A percentile compares a stretch with the other conserved stretches of the same genome.
Conservation (phyloP, 1,284 basidiomycete species). For the Tilletia walkeri region DNA sequence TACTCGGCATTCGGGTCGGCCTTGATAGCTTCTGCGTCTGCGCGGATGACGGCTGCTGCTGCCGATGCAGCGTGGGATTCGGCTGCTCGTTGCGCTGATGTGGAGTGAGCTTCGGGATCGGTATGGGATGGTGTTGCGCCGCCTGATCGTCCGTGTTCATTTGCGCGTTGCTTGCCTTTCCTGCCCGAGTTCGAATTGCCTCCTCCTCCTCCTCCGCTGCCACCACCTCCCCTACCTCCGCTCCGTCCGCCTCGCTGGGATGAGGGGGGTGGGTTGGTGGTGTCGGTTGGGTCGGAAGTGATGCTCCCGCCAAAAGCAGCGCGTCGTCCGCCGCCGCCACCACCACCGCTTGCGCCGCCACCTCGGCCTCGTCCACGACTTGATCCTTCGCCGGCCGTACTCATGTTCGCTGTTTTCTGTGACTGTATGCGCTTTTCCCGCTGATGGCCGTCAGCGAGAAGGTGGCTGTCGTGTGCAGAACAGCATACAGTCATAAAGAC, state of each 20-base stretch:
- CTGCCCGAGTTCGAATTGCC: background rate
- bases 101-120: background rate
- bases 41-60: background rate
- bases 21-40: constrained; percentile 57
- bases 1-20: constrained; percentile 54
- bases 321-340: background rate
- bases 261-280: background rate
- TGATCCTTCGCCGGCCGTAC: background rate
- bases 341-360: background rate
- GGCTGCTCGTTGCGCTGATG: background rate
- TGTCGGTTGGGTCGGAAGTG: background rate
- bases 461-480: too few relatives aligned
- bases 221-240: background rate
- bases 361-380: background rate
- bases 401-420: background rate
- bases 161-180: constrained; percentile 13
- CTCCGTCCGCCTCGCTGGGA: background rate
- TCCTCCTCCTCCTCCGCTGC: background rate
- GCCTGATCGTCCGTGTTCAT: background rate
- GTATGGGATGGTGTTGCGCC: background rate
- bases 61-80: constrained; percentile 20
- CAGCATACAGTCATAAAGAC: too few relatives aligned
- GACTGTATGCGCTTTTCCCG: background rate
- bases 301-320: constrained; percentile 16
- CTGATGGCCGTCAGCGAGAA: too few relatives aligned